phyloP scores from a whole-genome alignment of 2,329 filamentous ascomycete genomes.

The Stagonosporopsis vannaccii region DNA sequence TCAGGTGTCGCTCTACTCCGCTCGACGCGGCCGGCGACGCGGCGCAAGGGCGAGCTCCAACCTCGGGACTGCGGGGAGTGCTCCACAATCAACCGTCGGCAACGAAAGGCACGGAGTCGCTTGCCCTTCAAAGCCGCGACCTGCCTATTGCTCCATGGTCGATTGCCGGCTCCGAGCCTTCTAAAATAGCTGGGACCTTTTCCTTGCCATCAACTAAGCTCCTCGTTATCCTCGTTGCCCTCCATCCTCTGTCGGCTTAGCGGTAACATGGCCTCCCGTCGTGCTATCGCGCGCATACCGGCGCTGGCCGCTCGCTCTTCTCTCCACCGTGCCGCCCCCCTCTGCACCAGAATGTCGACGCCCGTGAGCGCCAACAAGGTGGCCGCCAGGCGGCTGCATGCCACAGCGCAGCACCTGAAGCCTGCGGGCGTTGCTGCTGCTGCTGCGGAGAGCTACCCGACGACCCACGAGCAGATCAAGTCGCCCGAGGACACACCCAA shows the following conservation, averaged over 20 bases:
- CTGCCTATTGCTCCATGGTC: conserved; percentile 16
- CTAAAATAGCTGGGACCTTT: conserved; percentile 12
- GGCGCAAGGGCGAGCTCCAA: conserved; percentile 10
- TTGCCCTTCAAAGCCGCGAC: conserved; percentile 26
- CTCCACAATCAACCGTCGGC: conserved; percentile 22
- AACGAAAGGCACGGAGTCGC: conserved; percentile 22
- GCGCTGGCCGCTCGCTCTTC: conserved; percentile 50
- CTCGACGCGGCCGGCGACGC: background rate
- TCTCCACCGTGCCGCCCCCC: conserved; percentile 44
- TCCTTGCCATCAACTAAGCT: conserved; percentile 5
- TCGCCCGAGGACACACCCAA: conserved; percentile 76
- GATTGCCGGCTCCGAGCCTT: conserved; percentile 1
- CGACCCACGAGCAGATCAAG: conserved; percentile 73
- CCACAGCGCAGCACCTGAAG: conserved; percentile 61
- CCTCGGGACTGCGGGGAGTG: conserved; percentile 22
- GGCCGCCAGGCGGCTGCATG: conserved; percentile 60
- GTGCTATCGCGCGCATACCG: conserved; percentile 53
- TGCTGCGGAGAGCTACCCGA: conserved; percentile 68
- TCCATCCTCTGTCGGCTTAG: conserved; percentile 21
- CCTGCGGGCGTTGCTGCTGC: conserved; percentile 58
- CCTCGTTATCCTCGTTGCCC: conserved; percentile 6
- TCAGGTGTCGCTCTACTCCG: conserved; percentile 8
- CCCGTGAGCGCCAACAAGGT: conserved; percentile 48
- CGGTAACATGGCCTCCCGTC: conserved; percentile 54
- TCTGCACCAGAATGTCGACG: conserved; percentile 51